These are phyloP conservation scores for Psophocarpus tetragonolobus DNA, from an alignment of 306 rosid genomes.

Conservation along the genomic window DNA sequence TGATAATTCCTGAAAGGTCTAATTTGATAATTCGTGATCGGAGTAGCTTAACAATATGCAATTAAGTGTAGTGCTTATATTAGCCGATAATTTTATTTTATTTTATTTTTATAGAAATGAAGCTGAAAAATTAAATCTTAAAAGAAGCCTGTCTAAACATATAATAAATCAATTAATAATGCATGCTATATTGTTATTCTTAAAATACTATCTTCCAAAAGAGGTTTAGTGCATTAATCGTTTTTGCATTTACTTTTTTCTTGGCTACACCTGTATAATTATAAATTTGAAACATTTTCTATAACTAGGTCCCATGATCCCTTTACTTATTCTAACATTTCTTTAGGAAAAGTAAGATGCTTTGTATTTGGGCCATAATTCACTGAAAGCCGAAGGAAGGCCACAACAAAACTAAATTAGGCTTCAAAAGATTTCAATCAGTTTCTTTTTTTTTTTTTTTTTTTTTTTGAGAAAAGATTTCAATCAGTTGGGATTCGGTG, in stretches of 20 bases:
- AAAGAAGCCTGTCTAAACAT: neutral
- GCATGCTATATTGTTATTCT: neutral
- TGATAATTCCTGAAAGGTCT: too few species aligned
- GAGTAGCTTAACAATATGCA: neutral
- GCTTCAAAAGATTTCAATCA: neutral
- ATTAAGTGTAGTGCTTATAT: neutral
- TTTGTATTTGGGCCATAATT: constrained; percentile 9
- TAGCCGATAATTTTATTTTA: neutral
- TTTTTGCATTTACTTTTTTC: neutral
- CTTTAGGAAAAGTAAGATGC: constrained; percentile 12
- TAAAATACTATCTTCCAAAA: neutral
- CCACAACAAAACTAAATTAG: neutral
- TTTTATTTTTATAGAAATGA: neutral
- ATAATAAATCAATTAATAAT: neutral
- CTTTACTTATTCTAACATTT: neutral
- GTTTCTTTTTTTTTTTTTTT: too few species aligned
- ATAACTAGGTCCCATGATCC: constrained; percentile 17
- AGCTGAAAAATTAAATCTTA: neutral
- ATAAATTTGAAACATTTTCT: neutral
- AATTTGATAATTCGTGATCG: neutral
- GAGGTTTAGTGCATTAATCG: neutral
- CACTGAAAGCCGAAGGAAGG: neutral
- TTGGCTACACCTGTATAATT: neutral
- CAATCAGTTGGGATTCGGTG: neutral
- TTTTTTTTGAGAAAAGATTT: too few species aligned